A percentile compares a stretch with the other conserved stretches of the same genome.
These are phyloP conservation scores for Juglanconis juglandina DNA, from an alignment of 2,329 filamentous ascomycete species.

Conservation along the genomic window DNA sequence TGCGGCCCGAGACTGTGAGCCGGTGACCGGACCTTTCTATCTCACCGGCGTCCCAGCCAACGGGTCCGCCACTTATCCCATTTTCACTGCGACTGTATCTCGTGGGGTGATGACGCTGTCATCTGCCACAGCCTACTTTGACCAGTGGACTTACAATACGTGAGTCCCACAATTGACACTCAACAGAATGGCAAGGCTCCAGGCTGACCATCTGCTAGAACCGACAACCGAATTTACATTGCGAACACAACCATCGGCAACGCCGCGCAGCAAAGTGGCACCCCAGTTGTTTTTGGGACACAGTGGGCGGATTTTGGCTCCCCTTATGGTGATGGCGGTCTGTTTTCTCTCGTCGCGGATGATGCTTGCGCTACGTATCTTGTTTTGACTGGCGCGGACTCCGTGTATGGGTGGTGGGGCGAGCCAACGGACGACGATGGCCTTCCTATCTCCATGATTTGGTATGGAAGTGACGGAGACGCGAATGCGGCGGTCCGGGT, in stretches of 20 bases:
- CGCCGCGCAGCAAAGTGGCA: background rate
- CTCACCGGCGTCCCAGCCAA: background rate
- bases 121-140: background rate
- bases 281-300: background rate
- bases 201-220: background rate
- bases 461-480: background rate
- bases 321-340: background rate
- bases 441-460: background rate
- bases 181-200: background rate
- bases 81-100: background rate
- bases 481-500: background rate
- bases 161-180: background rate
- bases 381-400: background rate
- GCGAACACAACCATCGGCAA: background rate
- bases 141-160: background rate
- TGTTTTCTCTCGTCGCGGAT: background rate
- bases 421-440: background rate
- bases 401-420: background rate
- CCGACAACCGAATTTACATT: background rate
- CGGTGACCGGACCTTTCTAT: background rate
- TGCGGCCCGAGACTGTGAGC: background rate
- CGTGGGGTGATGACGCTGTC: background rate
- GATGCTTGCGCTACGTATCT: background rate
- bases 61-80: background rate
- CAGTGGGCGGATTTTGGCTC: background rate